Evolutionary conservation across 371 early-diverging fungal species (phyloP).

Genomic region (Mortierella sp.): DNA sequence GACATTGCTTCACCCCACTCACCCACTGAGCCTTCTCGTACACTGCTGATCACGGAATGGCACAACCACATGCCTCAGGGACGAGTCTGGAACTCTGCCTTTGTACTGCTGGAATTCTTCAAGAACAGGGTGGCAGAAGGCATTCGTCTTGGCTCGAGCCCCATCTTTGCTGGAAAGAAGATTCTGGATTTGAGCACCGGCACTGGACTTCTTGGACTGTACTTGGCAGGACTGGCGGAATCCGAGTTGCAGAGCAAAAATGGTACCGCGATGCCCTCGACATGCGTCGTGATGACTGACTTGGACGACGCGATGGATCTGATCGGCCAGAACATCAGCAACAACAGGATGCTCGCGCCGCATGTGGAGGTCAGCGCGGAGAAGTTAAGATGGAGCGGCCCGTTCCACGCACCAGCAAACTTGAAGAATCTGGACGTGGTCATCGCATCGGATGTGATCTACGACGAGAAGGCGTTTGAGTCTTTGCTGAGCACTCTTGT

Average conservation of each 20-base stretch:
- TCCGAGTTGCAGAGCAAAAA: constrained; percentile 21
- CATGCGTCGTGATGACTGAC: constrained; percentile 63
- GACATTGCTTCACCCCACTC: constrained; percentile 39
- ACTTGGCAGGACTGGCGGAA: constrained; percentile 60
- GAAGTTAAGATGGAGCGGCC: constrained; percentile 58
- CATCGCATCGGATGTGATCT: constrained; percentile 74
- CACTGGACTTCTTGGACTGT: constrained; percentile 70
- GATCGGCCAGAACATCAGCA: constrained; percentile 59
- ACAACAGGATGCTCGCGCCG: constrained; percentile 48
- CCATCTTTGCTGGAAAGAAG: constrained; percentile 58
- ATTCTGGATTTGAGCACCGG: constrained; percentile 73
- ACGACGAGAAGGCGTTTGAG: constrained; percentile 65
- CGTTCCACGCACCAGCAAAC: constrained; percentile 35
- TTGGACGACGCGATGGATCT: constrained; percentile 65
- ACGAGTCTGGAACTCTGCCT: constrained; percentile 77
- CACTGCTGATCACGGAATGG: constrained; percentile 65
- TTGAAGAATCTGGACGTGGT: constrained; percentile 64
- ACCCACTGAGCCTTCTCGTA: constrained; percentile 11
- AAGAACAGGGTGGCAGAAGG: constrained; percentile 45
- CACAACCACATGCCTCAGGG: constrained; percentile 73
- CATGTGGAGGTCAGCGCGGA: constrained; percentile 31
- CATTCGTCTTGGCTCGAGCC: constrained; percentile 14
- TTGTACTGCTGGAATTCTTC: constrained; percentile 64
- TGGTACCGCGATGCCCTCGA: neutral
- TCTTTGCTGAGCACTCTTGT: constrained; percentile 64